Evolutionary conservation across 2,329 filamentous ascomycete genomes (phyloP).

Genomic region (Annulohypoxylon truncatum): DNA sequence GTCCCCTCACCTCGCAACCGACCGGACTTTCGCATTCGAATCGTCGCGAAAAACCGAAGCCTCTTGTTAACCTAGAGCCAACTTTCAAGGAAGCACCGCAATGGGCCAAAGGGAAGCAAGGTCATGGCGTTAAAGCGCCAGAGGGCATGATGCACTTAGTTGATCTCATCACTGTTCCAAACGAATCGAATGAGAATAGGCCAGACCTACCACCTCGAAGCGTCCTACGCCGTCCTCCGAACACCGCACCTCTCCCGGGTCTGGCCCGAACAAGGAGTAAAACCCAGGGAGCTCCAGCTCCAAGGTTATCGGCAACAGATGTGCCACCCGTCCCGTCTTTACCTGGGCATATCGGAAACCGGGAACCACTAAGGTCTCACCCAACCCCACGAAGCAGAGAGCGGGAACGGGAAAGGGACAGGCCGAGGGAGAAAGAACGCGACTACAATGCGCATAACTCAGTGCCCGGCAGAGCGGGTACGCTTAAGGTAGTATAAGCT

Average conservation of each 20-base stretch:
- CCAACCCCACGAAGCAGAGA: conserved; percentile 28
- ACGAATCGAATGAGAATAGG: conserved; percentile 16
- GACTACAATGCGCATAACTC: conserved; percentile 46
- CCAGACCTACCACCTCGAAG: conserved; percentile 45
- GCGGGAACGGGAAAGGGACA: conserved; percentile 35
- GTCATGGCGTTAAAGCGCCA: conserved; percentile 49
- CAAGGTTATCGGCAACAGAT: conserved; percentile 21
- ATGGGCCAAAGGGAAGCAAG: conserved; percentile 46
- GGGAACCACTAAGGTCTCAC: conserved; percentile 15
- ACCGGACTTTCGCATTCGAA: conserved; percentile 39
- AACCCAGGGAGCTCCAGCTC: conserved; percentile 42
- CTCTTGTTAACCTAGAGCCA: conserved; percentile 47
- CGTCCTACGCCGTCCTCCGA: conserved; percentile 40
- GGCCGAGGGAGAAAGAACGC: conserved; percentile 35
- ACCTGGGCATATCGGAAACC: conserved; percentile 22
- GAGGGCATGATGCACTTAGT: conserved; percentile 49
- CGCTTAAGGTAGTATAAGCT: conserved; percentile 48
- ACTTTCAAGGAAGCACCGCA: conserved; percentile 47
- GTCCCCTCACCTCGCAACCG: conserved; percentile 40
- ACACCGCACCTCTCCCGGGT: conserved; percentile 28
- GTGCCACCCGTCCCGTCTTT: conserved; percentile 47
- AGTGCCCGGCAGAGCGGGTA: conserved; percentile 48
- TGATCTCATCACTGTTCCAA: conserved; percentile 46
- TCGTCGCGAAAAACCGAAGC: conserved; percentile 45
- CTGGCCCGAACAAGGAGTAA: conserved; percentile 47